Evolutionary conservation across 169 alveolate species (phyloP), one percentile per base, ranked within the genome.

Genomic region (Cryptosporidium ubiquitum): DNA sequence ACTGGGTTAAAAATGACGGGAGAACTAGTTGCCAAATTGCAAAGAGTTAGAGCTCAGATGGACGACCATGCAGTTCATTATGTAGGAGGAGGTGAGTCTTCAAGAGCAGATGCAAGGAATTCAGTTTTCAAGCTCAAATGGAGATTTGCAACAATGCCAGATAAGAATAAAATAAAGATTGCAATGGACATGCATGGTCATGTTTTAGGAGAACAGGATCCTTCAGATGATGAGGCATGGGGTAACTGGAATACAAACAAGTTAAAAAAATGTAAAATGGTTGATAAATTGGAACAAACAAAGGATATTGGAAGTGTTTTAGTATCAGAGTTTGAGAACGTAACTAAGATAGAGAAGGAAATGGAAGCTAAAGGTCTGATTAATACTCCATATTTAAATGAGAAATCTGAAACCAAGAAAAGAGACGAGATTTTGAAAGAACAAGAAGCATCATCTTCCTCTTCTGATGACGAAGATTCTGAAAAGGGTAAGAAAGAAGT

Each of bases 161-260:
- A 92, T 40, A 85, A 73, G 20, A 86, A 92, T 35, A 61, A 70
- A 42, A 69, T 91, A 40, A 84, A 61, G 55, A 75, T 75, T 49
- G 86, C 86, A 37, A 75, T 84, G 91, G 93, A 91, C 51, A 58
- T 91, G 69, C 85, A 69, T 55, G 94, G 94, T 14, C 86, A 52
- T 39, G 94, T 79, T 12, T 79, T 91, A 37, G 74, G 84, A 39
- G 94, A 91, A 33, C 85, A 91, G 20, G 94, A 86, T 47, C 93
- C 91, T 12, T 91, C 94, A 4, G 94, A 91, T 26, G 94, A 91
- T 55, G 94, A 91, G 40, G 94, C 68, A 37, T 91, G 94, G 94
- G 94, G 89, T 47, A 79, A 79, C 40, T 79, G 89, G 89, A 79
- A 79, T 40, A 55, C 68, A 40, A 64, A 33, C 20, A 79, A 57